Percentiles rank a stretch among this genome's conserved stretches.
Conservation (phyloP, 805 yeast species). For the Sugiyamaella boreocaroliniensis region DNA sequence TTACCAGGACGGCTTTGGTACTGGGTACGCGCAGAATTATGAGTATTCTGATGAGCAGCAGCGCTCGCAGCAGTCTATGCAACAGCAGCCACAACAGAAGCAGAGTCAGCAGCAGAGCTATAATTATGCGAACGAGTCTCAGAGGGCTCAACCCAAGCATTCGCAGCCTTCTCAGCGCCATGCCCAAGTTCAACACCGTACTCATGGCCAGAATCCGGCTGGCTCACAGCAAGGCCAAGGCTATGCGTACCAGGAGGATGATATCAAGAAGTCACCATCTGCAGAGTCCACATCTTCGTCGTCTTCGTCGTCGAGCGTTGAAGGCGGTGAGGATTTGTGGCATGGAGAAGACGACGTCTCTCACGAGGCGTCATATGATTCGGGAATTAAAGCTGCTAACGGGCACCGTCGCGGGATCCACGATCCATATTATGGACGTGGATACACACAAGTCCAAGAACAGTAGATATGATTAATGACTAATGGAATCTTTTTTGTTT, state of each 20-base stretch:
- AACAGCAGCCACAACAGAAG: conserved; percentile 10
- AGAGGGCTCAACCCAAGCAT: no score
- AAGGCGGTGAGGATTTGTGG: conserved; percentile 19
- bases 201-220: not conserved
- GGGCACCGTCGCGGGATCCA: conserved; percentile 14
- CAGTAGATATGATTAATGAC: not conserved
- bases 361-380: not conserved
- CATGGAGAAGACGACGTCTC: conserved; percentile 12
- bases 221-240: not conserved
- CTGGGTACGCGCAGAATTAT: not conserved
- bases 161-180: not conserved
- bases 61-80: conserved; percentile 9
- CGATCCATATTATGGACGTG: conserved; percentile 12
- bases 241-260: not conserved
- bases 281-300: conserved; percentile 20
- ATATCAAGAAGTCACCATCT: conserved; percentile 15
- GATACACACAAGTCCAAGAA: not conserved
- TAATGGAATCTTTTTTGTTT: not conserved
- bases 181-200: not conserved
- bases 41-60: conserved; percentile 9
- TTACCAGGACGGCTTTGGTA: not conserved
- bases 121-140: conserved; percentile 7
- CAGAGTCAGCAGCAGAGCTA: not conserved
- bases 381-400: not conserved
- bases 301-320: conserved; percentile 15